phyloP scores from a whole-genome alignment of 2,329 filamentous ascomycete species.

The Talaromyces islandicus region DNA sequence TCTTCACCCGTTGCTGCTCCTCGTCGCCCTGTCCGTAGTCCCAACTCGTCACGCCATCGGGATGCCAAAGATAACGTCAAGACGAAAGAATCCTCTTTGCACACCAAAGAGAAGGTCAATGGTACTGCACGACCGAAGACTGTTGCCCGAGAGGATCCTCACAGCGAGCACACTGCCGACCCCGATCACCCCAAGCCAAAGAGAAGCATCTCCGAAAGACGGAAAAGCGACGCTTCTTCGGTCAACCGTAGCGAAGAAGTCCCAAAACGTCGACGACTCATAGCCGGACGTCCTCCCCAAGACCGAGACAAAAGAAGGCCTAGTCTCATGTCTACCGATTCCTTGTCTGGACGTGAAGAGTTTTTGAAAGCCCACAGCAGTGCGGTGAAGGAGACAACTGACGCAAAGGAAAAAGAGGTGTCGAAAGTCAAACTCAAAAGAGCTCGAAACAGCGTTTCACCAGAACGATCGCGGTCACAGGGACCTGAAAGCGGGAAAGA shows the following conservation, averaged over 20 bases:
- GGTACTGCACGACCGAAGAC: conserved; percentile 16
- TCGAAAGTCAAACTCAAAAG: conserved; percentile 30
- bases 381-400: conserved; percentile 7
- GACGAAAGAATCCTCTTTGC: conserved; percentile 3
- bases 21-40: conserved; percentile 27
- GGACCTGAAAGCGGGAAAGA: conserved; percentile 26
- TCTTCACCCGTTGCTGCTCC: conserved; percentile 31
- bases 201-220: conserved; percentile 16
- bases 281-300: conserved; percentile 35
- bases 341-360: conserved; percentile 34
- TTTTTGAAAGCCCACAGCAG: conserved; percentile 19
- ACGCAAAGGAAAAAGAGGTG: neutral
- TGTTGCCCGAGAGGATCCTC: conserved; percentile 16
- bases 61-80: conserved; percentile 20
- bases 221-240: conserved; percentile 25
- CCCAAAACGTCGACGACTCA: conserved; percentile 33
- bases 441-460: conserved; percentile 36
- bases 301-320: conserved; percentile 28
- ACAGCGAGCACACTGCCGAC: conserved; percentile 25
- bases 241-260: conserved; percentile 27
- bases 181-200: conserved; percentile 29
- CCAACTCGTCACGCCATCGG: conserved; percentile 20
- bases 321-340: conserved; percentile 36
- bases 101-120: conserved; percentile 4
- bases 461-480: conserved; percentile 31